Conservation (phyloP, 2,329 filamentous ascomycete species). For the Alternaria novae-zelandiae region DNA sequence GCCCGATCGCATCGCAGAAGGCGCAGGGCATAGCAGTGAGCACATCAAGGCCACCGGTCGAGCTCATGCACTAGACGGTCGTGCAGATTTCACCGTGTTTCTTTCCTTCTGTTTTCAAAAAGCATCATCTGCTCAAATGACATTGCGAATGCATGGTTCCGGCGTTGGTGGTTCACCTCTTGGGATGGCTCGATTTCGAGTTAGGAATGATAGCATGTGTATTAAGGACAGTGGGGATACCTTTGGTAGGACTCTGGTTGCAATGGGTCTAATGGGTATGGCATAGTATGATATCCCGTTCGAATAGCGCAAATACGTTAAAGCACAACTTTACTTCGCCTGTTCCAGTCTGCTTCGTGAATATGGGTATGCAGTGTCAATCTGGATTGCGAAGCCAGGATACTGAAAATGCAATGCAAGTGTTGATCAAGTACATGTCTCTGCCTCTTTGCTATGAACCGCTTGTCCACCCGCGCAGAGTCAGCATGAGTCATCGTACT, state of each 20-base stretch:
- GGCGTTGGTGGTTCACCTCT: conserved; percentile 30
- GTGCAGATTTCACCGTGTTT: conserved; percentile 1
- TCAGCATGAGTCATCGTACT: background rate
- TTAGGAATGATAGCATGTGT: background rate
- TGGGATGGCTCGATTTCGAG: background rate
- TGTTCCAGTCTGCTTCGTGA: background rate
- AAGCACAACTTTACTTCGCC: background rate
- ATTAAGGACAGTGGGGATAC: background rate
- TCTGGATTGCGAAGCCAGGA: background rate
- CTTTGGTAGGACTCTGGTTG: background rate
- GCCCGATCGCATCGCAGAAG: conserved; percentile 43
- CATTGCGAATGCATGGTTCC: conserved; percentile 21
- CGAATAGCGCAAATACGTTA: conserved; percentile 3
- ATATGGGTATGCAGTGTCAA: background rate
- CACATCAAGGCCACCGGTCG: conserved; percentile 49
- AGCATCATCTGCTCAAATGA: conserved; percentile 9
- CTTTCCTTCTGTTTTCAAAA: conserved; percentile 22
- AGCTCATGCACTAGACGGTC: conserved; percentile 43
- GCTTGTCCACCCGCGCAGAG: background rate
- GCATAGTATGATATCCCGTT: background rate
- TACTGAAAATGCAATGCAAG: background rate
- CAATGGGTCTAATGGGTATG: background rate
- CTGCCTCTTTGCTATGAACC: background rate
- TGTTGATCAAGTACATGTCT: background rate
- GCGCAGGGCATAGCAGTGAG: conserved; percentile 41